Percentiles rank a stretch among this genome's conserved stretches.
Evolutionary conservation across 2,329 filamentous ascomycete species (phyloP).

Genomic region (Xylariaceae sp.): DNA sequence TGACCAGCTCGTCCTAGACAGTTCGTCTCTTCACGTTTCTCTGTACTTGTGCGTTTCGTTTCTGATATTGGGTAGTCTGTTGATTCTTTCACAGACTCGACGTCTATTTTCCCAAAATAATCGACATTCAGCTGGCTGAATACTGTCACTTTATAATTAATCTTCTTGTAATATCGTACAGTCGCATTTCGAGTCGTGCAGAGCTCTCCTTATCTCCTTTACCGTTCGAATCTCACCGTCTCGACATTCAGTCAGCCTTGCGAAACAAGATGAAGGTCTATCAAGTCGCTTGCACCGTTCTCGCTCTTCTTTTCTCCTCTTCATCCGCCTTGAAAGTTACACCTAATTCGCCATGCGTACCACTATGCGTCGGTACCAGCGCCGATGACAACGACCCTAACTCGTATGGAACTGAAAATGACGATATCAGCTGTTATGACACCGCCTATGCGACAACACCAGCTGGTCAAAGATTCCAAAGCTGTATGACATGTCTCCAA

Average conservation of each 20-base stretch:
- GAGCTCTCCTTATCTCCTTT: background rate
- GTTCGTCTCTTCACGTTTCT: constrained; percentile 5
- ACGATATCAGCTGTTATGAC: constrained; percentile 49
- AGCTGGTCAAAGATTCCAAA: constrained; percentile 45
- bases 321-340: constrained; percentile 45
- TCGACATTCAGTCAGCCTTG: too few species aligned
- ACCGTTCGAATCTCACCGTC: constrained; percentile 2
- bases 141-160: constrained; percentile 12
- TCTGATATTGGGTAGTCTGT: constrained; percentile 4
- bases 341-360: constrained; percentile 53
- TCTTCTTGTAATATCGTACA: constrained; percentile 22
- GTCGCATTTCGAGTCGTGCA: too few species aligned
- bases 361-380: constrained; percentile 46
- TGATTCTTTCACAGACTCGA: constrained; percentile 16
- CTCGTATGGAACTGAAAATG: constrained; percentile 42
- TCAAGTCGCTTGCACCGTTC: constrained; percentile 20
- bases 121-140: constrained; percentile 31
- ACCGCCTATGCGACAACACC: constrained; percentile 38
- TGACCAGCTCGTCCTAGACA: background rate
- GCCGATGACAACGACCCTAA: constrained; percentile 43
- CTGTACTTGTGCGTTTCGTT: constrained; percentile 5
- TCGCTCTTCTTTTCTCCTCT: constrained; percentile 22
- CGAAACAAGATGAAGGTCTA: constrained; percentile 26
- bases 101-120: constrained; percentile 5
- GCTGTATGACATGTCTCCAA: constrained; percentile 53